phyloP scores from a whole-genome alignment of 345 rosid genomes.

The Eucalyptus decipiens region DNA sequence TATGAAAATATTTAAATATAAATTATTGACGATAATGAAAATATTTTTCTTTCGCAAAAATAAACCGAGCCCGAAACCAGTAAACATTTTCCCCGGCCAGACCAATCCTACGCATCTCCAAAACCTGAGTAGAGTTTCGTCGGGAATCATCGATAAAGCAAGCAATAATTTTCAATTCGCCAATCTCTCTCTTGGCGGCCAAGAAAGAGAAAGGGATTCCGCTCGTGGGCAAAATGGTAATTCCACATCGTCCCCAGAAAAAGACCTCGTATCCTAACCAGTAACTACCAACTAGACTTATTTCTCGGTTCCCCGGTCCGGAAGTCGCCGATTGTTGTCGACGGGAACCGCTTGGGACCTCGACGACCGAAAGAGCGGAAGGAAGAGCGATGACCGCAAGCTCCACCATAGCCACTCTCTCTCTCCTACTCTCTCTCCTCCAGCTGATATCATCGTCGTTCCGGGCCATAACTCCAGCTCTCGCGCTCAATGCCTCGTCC shows the following conservation, averaged over 20 bases:
- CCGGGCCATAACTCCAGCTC: background rate
- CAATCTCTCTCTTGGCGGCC: background rate
- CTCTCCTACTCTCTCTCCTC: constrained; percentile 1
- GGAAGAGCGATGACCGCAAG: background rate
- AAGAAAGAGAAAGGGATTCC: background rate
- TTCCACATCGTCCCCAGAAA: background rate
- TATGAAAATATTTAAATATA: background rate
- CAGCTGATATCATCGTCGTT: background rate
- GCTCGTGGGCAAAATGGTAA: background rate
- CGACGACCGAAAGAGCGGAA: background rate
- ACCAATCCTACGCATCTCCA: background rate
- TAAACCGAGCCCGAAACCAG: background rate
- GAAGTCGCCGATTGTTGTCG: background rate
- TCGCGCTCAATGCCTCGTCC: background rate
- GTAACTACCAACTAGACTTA: background rate
- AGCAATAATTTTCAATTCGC: background rate
- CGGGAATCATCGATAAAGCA: background rate
- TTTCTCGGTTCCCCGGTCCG: background rate
- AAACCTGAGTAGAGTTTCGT: background rate
- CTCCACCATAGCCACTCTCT: constrained; percentile 6
- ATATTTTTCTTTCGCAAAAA: background rate
- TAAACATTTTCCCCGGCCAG: background rate
- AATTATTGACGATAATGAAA: background rate
- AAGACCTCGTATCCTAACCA: background rate
- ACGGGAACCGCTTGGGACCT: background rate